These are phyloP conservation scores for Neofusicoccum sp. DNA, from an alignment of 2,329 filamentous ascomycete species.

Conservation along the genomic window DNA sequence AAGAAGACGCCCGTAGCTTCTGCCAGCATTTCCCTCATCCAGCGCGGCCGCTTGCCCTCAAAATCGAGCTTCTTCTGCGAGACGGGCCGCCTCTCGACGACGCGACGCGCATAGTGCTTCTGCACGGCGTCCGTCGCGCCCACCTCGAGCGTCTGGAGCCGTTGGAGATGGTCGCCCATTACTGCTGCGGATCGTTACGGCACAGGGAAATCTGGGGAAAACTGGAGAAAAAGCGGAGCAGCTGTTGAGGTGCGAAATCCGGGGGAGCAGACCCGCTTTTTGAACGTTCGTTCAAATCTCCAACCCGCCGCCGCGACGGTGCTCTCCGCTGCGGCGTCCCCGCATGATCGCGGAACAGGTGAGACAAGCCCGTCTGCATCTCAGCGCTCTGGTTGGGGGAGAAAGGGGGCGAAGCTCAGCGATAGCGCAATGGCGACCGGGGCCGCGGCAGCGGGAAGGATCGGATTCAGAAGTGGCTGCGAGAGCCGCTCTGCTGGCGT, in stretches of 20 bases:
- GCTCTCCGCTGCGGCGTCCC: neutral
- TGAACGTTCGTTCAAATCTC: neutral
- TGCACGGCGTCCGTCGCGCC: conserved; percentile 58
- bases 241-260: neutral
- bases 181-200: neutral
- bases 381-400: neutral
- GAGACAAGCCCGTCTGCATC: neutral
- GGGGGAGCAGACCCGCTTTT: conserved; percentile 7
- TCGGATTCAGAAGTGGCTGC: neutral
- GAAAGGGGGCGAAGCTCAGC: no score
- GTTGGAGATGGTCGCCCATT: conserved; percentile 24
- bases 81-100: conserved; percentile 54
- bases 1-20: conserved; percentile 62
- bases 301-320: no score
- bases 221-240: no score
- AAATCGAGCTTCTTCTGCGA: conserved; percentile 59
- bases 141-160: conserved; percentile 50
- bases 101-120: conserved; percentile 53
- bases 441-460: neutral
- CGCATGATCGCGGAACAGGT: neutral
- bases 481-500: neutral
- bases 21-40: conserved; percentile 58
- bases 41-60: conserved; percentile 56
- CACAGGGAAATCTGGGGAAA: neutral
- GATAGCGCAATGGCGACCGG: no score